These are phyloP conservation scores for Globisporangium solare DNA, from an alignment of 352 stramenopile species.

Conservation along the genomic window DNA sequence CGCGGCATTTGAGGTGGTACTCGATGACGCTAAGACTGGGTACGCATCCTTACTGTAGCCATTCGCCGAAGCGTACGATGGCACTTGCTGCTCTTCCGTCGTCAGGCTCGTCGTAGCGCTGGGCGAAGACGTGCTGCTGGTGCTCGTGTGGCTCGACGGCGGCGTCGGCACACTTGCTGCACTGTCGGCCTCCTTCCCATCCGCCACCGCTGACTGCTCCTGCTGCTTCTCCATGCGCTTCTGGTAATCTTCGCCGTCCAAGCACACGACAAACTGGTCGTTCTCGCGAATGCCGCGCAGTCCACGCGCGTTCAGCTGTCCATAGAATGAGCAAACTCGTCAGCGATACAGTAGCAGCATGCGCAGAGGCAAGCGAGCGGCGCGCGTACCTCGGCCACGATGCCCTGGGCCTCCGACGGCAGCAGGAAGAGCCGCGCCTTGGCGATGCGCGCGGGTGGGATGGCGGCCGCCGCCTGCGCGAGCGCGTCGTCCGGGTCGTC, in stretches of 20 bases:
- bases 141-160: not conserved
- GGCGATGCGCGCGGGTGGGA: conserved; percentile 17
- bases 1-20: conserved; percentile 1
- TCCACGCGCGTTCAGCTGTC: conserved; percentile 59
- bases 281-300: conserved; percentile 74
- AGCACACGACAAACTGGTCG: conserved; percentile 67
- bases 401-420: conserved; percentile 45
- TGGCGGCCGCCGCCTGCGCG: conserved; percentile 1
- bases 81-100: not conserved
- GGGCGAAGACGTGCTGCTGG: not conserved
- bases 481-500: conserved; percentile 26
- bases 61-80: not conserved
- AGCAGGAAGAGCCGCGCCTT: conserved; percentile 64
- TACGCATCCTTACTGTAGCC: conserved; percentile 14
- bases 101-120: conserved; percentile 1
- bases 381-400: conserved; percentile 48
- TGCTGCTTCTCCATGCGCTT: conserved; percentile 19
- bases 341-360: not conserved
- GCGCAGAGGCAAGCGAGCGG: conserved; percentile 11
- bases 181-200: not conserved
- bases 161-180: not conserved
- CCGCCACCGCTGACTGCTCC: not conserved
- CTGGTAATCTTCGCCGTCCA: conserved; percentile 68
- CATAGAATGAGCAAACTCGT: not conserved
- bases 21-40: conserved; percentile 7